phyloP scores from a whole-genome alignment of 2,329 filamentous ascomycete species.

The Coniosporium tulheliwenetii region DNA sequence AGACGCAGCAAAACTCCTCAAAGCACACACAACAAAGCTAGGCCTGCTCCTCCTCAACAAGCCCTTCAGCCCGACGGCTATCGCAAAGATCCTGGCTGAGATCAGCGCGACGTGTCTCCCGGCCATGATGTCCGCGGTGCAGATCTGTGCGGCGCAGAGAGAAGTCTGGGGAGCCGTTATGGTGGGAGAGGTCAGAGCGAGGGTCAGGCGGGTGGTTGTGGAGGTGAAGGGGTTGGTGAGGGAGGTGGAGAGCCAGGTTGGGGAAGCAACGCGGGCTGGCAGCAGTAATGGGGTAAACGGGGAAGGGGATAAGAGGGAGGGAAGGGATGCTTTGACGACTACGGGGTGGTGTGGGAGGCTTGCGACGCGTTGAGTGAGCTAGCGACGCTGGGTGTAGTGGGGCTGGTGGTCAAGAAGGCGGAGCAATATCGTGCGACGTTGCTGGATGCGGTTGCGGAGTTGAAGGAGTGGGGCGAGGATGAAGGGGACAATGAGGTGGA shows the following conservation, averaged over 20 bases:
- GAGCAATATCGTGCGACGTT: slow-evolving; percentile 61
- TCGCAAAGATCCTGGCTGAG: slow-evolving; percentile 54
- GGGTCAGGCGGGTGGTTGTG: slow-evolving; percentile 43
- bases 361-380: slow-evolving; percentile 60
- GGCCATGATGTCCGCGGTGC: slow-evolving; percentile 53
- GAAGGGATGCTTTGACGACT: slow-evolving; percentile 36
- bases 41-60: slow-evolving; percentile 75
- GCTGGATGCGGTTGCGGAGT: slow-evolving; percentile 68
- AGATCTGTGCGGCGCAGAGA: slow-evolving; percentile 40
- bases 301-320: slow-evolving; percentile 21
- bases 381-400: slow-evolving; percentile 50
- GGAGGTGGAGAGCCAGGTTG: slow-evolving; percentile 37
- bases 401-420: slow-evolving; percentile 54
- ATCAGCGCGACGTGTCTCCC: slow-evolving; percentile 61
- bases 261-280: slow-evolving; percentile 3
- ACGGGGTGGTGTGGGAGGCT: slow-evolving; percentile 69
- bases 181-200: slow-evolving; percentile 45
- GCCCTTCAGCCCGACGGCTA: slow-evolving; percentile 68
- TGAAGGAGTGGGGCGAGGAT: slow-evolving; percentile 70
- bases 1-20: slow-evolving; percentile 57
- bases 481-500: slow-evolving; percentile 18
- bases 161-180: slow-evolving; percentile 47
- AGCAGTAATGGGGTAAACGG: slow-evolving; percentile 28
- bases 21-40: slow-evolving; percentile 73
- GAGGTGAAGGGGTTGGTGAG: slow-evolving; percentile 47